These are phyloP conservation scores for Trichoderma sp. DNA, from an alignment of 2,329 filamentous ascomycete genomes.

Conservation along the genomic window DNA sequence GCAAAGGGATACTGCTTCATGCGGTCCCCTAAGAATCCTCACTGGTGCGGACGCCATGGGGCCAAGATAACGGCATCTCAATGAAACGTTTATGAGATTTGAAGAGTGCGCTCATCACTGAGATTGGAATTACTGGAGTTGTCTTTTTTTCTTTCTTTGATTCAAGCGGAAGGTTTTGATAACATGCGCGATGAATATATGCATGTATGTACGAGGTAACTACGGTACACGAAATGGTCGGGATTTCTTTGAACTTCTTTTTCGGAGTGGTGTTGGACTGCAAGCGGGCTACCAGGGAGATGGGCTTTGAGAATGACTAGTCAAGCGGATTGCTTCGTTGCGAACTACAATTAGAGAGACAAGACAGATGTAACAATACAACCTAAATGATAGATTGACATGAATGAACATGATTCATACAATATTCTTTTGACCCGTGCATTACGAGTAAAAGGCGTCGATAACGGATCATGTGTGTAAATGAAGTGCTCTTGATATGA, in stretches of 20 bases:
- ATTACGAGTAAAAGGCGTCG: neutral
- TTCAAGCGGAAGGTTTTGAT: neutral
- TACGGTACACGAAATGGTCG: neutral
- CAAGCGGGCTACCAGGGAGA: neutral
- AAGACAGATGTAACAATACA: slow-evolving; percentile 8
- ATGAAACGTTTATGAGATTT: neutral
- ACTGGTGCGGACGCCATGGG: slow-evolving; percentile 61
- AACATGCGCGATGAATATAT: neutral
- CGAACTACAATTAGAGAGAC: neutral
- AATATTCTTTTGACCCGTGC: neutral
- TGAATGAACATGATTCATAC: neutral
- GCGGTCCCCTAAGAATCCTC: slow-evolving; percentile 62
- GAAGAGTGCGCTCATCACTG: neutral
- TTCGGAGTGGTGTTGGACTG: neutral
- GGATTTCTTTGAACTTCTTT: neutral
- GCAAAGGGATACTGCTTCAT: slow-evolving; percentile 60
- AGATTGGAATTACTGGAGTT: neutral
- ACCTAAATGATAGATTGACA: slow-evolving; percentile 4
- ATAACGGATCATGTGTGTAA: neutral
- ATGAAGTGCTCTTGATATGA: neutral
- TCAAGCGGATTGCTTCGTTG: neutral
- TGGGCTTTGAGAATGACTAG: neutral
- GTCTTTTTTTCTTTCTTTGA: neutral
- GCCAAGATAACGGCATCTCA: slow-evolving; percentile 31
- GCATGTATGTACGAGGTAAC: neutral